Conservation (phyloP, 2,329 filamentous ascomycete genomes). For the Dactylonectria macrodidyma region DNA sequence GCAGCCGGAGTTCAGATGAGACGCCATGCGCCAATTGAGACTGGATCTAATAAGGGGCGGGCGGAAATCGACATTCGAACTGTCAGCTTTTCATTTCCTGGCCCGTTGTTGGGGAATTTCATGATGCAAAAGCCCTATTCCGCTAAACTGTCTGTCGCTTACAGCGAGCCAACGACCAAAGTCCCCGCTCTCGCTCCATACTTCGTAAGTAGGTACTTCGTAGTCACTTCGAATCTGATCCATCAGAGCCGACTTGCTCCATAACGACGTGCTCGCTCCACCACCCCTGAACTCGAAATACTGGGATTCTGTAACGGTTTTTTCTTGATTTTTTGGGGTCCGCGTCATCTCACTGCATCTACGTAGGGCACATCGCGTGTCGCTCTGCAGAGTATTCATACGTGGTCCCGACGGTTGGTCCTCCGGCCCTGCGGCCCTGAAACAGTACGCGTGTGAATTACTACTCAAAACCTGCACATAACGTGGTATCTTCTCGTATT, state of each 20-base stretch:
- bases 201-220: too few species aligned
- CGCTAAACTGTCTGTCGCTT: too few species aligned
- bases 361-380: not conserved
- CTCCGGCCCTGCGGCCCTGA: not conserved
- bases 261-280: too few species aligned
- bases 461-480: not conserved
- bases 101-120: too few species aligned
- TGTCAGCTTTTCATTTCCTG: not conserved
- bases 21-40: not conserved
- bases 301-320: slow-evolving; percentile 7
- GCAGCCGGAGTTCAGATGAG: too few species aligned
- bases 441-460: slow-evolving; percentile 2
- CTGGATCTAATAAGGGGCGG: not conserved
- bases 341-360: not conserved
- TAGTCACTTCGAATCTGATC: too few species aligned
- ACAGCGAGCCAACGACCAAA: too few species aligned
- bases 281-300: too few species aligned
- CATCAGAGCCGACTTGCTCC: too few species aligned
- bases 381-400: not conserved
- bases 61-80: too few species aligned
- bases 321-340: not conserved
- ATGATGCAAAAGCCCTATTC: too few species aligned
- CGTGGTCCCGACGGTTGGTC: not conserved
- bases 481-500: slow-evolving; percentile 42
- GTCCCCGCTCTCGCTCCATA: too few species aligned